Evolutionary conservation across 352 stramenopile species (phyloP).

Genomic region (Phytophthora ramorum): DNA sequence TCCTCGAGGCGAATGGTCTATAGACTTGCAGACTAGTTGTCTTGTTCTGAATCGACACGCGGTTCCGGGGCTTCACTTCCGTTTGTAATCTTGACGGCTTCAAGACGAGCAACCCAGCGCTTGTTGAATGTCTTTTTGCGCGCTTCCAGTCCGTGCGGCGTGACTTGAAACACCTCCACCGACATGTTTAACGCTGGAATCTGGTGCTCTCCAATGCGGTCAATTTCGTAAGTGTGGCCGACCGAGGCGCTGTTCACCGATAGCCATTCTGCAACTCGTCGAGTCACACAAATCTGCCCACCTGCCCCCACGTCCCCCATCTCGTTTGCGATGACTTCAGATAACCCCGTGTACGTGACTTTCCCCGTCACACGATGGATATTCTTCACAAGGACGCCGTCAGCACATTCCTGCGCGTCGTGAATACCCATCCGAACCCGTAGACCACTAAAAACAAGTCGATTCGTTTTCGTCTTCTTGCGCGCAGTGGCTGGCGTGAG

Average conservation of each 20-base stretch:
- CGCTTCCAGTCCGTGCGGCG: constrained; percentile 40
- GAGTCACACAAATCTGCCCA: constrained; percentile 60
- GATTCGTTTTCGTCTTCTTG: constrained; percentile 49
- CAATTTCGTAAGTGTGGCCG: constrained; percentile 32
- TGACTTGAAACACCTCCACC: constrained; percentile 51
- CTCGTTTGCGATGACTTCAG: constrained; percentile 65
- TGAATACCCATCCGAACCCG: constrained; percentile 69
- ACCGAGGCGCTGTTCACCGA: constrained; percentile 33
- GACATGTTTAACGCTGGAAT: constrained; percentile 47
- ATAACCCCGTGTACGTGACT: constrained; percentile 61
- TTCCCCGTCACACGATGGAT: constrained; percentile 58
- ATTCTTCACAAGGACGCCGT: constrained; percentile 56
- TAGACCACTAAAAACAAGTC: constrained; percentile 57
- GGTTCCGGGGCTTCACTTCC: background rate
- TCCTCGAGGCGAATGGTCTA: constrained; percentile 29
- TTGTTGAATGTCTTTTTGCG: constrained; percentile 47
- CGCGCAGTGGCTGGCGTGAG: constrained; percentile 37
- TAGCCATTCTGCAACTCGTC: constrained; percentile 51
- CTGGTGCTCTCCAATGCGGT: constrained; percentile 33
- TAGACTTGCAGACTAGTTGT: background rate
- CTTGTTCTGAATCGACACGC: background rate
- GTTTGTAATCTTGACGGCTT: constrained; percentile 26
- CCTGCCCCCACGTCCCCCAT: constrained; percentile 54
- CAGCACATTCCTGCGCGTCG: constrained; percentile 42
- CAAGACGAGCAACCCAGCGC: constrained; percentile 14